Percentiles rank a stretch among this genome's conserved stretches.
Evolutionary conservation across 164 flowering plant genomes (phyloP).

Genomic region (Protea cynaroides): DNA sequence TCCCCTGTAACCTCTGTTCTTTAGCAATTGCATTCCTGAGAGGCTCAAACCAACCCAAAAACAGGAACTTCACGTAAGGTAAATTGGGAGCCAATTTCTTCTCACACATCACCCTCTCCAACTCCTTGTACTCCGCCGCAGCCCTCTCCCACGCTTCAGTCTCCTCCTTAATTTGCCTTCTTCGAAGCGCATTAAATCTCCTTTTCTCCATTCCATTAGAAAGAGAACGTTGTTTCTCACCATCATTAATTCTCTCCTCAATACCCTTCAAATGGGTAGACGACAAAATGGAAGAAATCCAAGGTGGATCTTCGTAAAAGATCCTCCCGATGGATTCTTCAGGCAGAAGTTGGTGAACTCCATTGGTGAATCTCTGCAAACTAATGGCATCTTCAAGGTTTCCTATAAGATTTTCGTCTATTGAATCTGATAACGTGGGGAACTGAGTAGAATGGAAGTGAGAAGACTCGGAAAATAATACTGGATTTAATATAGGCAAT

Average conservation of each 20-base stretch:
- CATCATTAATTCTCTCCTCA: constrained; percentile 1
- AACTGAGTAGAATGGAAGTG: constrained; percentile 23
- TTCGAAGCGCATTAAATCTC: constrained; percentile 48
- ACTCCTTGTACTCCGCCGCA: constrained; percentile 67
- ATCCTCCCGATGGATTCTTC: constrained; percentile 29
- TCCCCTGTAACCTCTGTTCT: constrained; percentile 53
- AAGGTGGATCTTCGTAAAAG: constrained; percentile 64
- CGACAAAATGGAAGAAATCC: constrained; percentile 43
- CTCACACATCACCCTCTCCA: constrained; percentile 78
- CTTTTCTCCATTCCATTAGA: constrained; percentile 34
- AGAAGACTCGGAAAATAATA: constrained; percentile 7
- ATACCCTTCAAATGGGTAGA: constrained; percentile 19
- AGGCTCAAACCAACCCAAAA: constrained; percentile 92
- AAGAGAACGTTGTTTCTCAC: constrained; percentile 29
- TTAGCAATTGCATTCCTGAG: constrained; percentile 53
- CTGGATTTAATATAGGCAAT: constrained; percentile 17
- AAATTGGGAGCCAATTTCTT: constrained; percentile 75
- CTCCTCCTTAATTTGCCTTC: constrained; percentile 78
- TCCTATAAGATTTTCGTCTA: constrained; percentile 24
- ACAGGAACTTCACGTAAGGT: constrained; percentile 65
- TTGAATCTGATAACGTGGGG: constrained; percentile 31
- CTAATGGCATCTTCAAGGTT: constrained; percentile 23
- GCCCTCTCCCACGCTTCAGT: constrained; percentile 86
- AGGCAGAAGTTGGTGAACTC: constrained; percentile 4
- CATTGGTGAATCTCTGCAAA: constrained; percentile 12